These are phyloP conservation scores for Suillus subluteus DNA, from an alignment of 768 basidiomycete species.

Conservation along the genomic window DNA sequence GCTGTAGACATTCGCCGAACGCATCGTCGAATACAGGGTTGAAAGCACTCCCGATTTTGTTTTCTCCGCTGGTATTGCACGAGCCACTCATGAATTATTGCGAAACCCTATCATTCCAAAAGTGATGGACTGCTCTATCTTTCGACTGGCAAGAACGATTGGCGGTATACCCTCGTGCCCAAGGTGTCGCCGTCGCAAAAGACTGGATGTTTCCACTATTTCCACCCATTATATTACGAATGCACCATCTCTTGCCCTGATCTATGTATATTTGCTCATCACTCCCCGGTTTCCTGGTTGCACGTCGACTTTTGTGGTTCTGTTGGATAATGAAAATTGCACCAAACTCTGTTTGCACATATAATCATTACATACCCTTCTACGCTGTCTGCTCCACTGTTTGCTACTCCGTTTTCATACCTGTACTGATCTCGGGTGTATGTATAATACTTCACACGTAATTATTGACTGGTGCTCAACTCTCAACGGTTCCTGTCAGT, in stretches of 20 bases:
- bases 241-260: conserved; percentile 12
- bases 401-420: conserved; percentile 18
- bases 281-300: conserved; percentile 5
- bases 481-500: not conserved
- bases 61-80: no score
- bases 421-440: conserved; percentile 24
- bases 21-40: no score
- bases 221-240: conserved; percentile 19
- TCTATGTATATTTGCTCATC: conserved; percentile 16
- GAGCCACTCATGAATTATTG: no score
- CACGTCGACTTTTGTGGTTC: conserved; percentile 8
- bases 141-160: conserved; percentile 65
- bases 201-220: conserved; percentile 27
- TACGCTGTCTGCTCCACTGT: conserved; percentile 17
- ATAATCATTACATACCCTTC: conserved; percentile 25
- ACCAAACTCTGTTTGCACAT: conserved; percentile 19
- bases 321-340: conserved; percentile 23
- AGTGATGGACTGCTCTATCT: conserved; percentile 19
- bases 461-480: conserved; percentile 18
- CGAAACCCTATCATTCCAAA: no score
- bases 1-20: no score
- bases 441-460: conserved; percentile 25
- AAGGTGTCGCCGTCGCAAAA: conserved; percentile 29
- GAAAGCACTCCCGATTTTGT: no score
- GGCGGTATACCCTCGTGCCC: conserved; percentile 40